Conservation (phyloP, 192 early-diverging fungal species). For the Gonapodya sp. region DNA sequence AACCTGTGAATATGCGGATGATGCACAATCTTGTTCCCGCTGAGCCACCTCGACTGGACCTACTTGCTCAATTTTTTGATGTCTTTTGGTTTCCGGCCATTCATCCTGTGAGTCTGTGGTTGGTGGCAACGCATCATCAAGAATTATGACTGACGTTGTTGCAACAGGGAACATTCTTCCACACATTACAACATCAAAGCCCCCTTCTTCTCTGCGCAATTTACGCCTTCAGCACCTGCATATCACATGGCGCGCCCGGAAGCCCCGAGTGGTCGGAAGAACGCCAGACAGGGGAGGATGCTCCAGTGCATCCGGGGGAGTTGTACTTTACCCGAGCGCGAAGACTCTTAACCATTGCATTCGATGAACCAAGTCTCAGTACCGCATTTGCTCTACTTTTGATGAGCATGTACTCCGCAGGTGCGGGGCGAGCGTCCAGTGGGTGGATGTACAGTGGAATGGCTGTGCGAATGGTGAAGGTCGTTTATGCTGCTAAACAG, state of each 20-base stretch:
- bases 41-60: not conserved
- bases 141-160: not conserved
- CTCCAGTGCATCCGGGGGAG: not conserved
- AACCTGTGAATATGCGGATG: not conserved
- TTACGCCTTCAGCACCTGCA: not conserved
- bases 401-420: not conserved
- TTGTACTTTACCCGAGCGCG: not conserved
- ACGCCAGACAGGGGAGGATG: not conserved
- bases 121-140: not conserved
- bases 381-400: not conserved
- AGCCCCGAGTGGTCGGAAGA: not conserved
- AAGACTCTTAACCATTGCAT: not conserved
- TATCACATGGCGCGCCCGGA: not conserved
- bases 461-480: not conserved
- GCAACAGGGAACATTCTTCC: not conserved
- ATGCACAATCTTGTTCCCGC: not conserved
- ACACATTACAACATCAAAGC: not conserved
- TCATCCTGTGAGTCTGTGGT: not conserved
- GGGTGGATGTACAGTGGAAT: constrained; percentile 9
- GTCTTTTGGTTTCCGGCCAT: not conserved
- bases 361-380: not conserved
- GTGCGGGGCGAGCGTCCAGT: not conserved
- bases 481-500: not conserved
- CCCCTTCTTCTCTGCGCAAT: not conserved
- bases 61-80: not conserved